Base-by-base conservation (phyloP, 2,329 filamentous ascomycete species). In the Beauveria caledonica region DNA sequence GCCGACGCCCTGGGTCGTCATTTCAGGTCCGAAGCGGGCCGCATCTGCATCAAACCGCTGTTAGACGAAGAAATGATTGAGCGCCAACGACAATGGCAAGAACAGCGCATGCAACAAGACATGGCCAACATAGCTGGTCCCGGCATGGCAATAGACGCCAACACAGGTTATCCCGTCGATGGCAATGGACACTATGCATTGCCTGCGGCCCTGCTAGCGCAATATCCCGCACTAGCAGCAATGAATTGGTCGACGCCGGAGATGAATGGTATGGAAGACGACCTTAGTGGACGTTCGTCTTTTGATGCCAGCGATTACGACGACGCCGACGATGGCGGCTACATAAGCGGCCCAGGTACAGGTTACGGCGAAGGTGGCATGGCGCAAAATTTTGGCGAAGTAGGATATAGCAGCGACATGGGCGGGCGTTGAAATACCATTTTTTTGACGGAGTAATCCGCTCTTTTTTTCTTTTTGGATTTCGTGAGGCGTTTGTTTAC, bases 21-120 rank as follows among this genome's bases (percentile, higher is more conserved):
- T 76, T 99, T 99, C 78, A 84, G 94, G 58, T 96, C 91, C 2
- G 94, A 99, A 76, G 94, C 94, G 3, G 94, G 94, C 7, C 85
- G 94, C 36, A 90, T 97, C 58, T 99, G 94, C 71, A 99, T 99
- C 75, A 96, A 96, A 67, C 92, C 94, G n/a, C 77, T 99, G 13
- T 81, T 99, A 1, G 94, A 99, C 65, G 94, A 99, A 74, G 94
- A 99, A 77, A 88, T 92, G 60, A 77, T 87, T 40, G 92, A 95
- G 68, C 81, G 91, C 39, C 89, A 95, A 68, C 86, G 88, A 51
- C 77, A 82, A 29, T 88, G 87, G 80, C 82, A 87, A 72, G 88
- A 91, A 71, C 87, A 91, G 68, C 83, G 85, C 60, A 83, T 88
- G 76, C 77, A 80, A 54, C 85, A 87, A 65, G 84, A 82, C 59